Base-by-base conservation (phyloP, 2,329 filamentous ascomycete species). In the Paecilomyces dactylethromorphus region DNA sequence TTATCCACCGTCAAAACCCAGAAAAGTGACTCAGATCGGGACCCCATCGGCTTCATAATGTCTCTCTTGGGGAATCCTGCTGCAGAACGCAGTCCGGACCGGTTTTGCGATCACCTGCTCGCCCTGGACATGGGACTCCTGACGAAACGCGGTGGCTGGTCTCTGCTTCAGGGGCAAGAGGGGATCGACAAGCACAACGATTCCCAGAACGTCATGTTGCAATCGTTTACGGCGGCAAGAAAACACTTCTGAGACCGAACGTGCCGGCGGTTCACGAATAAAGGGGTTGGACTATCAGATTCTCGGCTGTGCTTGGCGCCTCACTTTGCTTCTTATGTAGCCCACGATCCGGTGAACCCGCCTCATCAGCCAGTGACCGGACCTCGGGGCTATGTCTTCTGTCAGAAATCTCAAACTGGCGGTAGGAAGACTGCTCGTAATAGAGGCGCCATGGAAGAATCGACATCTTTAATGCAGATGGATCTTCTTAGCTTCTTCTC, bases 251-350 rank as follows among this genome's bases (percentile, higher is more conserved):
- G 50, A 52, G 50, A 50, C 31, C 49, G 39, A 54, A 22, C 2
- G 33, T 29, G 22, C 31, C 32, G 22, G 11, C 2, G 21, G 6
- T n/a, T 24, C 32, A 45, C 21, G 15, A 60, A 62, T 56, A 58
- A 57, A 60, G 60, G 59, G 58, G 55, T 26, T 29, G 50, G 22
- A 22, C 22, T 52, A 15, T 24, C 50, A 24, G 26, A 52, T 24
- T 24, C 50, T 52, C 50, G 50, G 45, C 53, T 56, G 57, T 55
- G 60, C 60, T 63, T 64, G 58, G 58, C 64, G 64, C 64, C 65
- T 66, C 64, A 66, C 64, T 66, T 64, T 66, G 54, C 50, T 21
- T 29, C 24, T 24, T 52, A 29, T 52, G 26, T 45, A 45, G 39
- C 39, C 39, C 39, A 29, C 50, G 50, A 29, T 29, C 50, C 50